Percentiles rank a stretch among this genome's conserved stretches.
These are phyloP conservation scores for Manihot esculenta DNA, from an alignment of 441 rosid genomes.

Conservation along the genomic window DNA sequence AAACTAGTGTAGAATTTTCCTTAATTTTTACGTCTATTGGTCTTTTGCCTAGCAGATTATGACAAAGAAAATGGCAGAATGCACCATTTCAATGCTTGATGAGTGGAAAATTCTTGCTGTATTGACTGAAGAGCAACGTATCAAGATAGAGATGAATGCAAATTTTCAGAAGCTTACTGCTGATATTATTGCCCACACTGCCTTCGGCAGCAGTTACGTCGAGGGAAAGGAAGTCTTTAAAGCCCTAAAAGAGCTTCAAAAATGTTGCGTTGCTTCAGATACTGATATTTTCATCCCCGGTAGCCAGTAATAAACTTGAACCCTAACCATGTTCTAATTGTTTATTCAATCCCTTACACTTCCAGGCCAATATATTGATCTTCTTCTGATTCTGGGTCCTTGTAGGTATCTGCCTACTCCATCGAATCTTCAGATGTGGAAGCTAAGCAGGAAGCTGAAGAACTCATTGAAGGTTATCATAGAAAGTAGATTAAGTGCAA, in stretches of 20 bases:
- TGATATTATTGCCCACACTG: slow-evolving; percentile 42
- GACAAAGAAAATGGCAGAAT: slow-evolving; percentile 31
- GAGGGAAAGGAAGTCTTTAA: slow-evolving; percentile 28
- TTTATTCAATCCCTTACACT: no score
- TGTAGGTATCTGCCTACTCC: slow-evolving; percentile 47
- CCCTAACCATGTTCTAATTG: no score
- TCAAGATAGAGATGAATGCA: slow-evolving; percentile 23
- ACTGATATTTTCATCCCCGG: slow-evolving; percentile 41
- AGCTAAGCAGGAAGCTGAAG: slow-evolving; percentile 40
- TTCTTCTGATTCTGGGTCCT: background rate
- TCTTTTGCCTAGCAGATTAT: slow-evolving; percentile 20
- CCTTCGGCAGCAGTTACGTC: slow-evolving; percentile 45
- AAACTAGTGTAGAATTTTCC: no score
- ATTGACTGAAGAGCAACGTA: background rate
- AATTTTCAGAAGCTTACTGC: slow-evolving; percentile 32
- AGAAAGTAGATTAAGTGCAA: slow-evolving; percentile 23
- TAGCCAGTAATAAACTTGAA: slow-evolving; percentile 29
- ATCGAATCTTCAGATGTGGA: slow-evolving; percentile 40
- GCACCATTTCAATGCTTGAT: slow-evolving; percentile 28
- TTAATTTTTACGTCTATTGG: no score
- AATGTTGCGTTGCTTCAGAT: slow-evolving; percentile 11
- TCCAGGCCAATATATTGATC: background rate
- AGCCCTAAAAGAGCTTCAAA: slow-evolving; percentile 28
- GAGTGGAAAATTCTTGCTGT: slow-evolving; percentile 29
- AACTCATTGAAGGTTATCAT: slow-evolving; percentile 27